phyloP scores from a whole-genome alignment of 2,329 filamentous ascomycete species.

The Sarocladium kiliense region DNA sequence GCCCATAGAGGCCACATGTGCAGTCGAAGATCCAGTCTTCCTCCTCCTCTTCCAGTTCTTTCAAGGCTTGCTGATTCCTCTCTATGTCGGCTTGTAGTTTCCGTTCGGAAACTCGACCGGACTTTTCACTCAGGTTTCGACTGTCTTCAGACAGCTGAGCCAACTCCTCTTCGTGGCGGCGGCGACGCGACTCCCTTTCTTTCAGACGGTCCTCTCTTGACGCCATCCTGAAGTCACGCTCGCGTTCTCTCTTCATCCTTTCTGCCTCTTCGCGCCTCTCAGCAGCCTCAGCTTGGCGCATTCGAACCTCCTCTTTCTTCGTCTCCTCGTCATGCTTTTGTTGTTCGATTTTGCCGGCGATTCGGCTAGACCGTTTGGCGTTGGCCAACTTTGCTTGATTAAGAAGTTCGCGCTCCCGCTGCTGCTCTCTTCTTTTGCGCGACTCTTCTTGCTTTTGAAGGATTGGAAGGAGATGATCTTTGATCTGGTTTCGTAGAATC shows the following conservation, averaged over 20 bases:
- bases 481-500: constrained; percentile 63
- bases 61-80: constrained; percentile 69
- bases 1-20: constrained; percentile 81
- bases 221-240: constrained; percentile 72
- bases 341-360: constrained; percentile 76
- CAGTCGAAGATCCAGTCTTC: constrained; percentile 96
- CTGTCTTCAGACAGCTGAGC: constrained; percentile 73
- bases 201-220: constrained; percentile 81
- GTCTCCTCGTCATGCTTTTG: constrained; percentile 68
- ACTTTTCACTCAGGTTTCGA: constrained; percentile 49
- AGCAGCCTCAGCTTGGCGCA: constrained; percentile 51
- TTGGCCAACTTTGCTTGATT: constrained; percentile 84
- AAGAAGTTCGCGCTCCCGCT: constrained; percentile 72
- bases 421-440: constrained; percentile 63
- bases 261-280: constrained; percentile 63
- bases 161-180: constrained; percentile 80
- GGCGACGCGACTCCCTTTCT: constrained; percentile 78
- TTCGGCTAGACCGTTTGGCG: constrained; percentile 86
- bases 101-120: constrained; percentile 67
- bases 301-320: constrained; percentile 57
- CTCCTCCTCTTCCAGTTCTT: constrained; percentile 67
- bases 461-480: constrained; percentile 76
- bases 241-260: constrained; percentile 56
- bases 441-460: constrained; percentile 74
- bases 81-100: constrained; percentile 79